Evolutionary conservation across 1,139 yeast genomes (phyloP).

Genomic region (Blastobotrys apis): DNA sequence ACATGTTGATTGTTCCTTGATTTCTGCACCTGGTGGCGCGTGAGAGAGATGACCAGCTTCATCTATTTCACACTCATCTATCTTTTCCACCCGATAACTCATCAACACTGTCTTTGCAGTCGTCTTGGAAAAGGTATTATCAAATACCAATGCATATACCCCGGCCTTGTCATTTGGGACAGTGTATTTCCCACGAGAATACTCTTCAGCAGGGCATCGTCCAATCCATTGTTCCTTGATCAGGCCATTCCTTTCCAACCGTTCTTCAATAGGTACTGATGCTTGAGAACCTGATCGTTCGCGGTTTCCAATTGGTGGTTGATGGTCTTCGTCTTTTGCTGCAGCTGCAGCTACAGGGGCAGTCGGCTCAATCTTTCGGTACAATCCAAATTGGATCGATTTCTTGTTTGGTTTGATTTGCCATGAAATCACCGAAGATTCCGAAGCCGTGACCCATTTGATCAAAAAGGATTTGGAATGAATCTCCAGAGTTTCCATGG

Average conservation of each 20-base stretch:
- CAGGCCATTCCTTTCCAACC: constrained; percentile 34
- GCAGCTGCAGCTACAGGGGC: constrained; percentile 1
- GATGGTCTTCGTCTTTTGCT: constrained; percentile 7
- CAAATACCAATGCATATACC: constrained; percentile 82
- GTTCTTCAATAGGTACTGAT: constrained; percentile 27
- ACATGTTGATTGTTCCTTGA: constrained; percentile 13
- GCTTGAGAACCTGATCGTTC: constrained; percentile 13
- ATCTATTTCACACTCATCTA: not conserved
- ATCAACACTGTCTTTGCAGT: constrained; percentile 78
- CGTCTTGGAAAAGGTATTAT: constrained; percentile 84
- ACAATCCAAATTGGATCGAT: constrained; percentile 68
- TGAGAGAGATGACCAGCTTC: not conserved
- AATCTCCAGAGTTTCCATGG: constrained; percentile 82
- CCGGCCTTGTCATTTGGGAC: constrained; percentile 50
- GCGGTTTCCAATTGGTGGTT: not conserved
- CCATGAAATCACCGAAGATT: constrained; percentile 64
- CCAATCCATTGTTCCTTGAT: constrained; percentile 35
- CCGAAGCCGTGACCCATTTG: constrained; percentile 82
- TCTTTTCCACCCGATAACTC: constrained; percentile 44
- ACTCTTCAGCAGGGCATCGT: constrained; percentile 36
- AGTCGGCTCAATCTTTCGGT: constrained; percentile 31
- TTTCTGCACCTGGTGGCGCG: not conserved
- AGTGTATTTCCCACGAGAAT: constrained; percentile 52
- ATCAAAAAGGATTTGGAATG: constrained; percentile 85
- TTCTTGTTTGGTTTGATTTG: constrained; percentile 79